Percentiles rank a stretch among this genome's conserved stretches.
phyloP scores from a whole-genome alignment of 495 filamentous ascomycete species.

The Daldinia vernicosa region DNA sequence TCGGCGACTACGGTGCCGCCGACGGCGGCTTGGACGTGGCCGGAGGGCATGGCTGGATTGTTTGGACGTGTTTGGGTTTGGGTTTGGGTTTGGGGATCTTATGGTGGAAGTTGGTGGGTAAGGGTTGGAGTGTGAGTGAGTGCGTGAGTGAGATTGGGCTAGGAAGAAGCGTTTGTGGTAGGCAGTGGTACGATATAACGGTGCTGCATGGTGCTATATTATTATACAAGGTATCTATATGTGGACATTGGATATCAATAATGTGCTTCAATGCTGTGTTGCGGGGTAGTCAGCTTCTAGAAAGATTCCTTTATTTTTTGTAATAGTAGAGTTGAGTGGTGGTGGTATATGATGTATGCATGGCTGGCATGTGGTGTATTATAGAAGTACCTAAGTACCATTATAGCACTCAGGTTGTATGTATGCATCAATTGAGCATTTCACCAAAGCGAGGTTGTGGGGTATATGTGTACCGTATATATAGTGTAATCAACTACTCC shows the following conservation, averaged over 20 bases:
- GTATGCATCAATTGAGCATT: constrained; percentile 3
- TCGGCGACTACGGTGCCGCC: constrained; percentile 68
- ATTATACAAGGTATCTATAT: background rate
- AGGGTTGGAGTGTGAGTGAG: background rate
- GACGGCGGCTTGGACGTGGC: constrained; percentile 66
- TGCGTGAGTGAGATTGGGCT: background rate
- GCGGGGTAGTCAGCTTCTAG: no score
- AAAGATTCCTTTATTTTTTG: background rate
- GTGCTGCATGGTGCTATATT: background rate
- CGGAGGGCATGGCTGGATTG: constrained; percentile 35
- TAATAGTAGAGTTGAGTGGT: background rate
- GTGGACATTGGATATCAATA: background rate
- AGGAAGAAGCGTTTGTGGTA: background rate
- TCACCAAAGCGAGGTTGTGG: background rate
- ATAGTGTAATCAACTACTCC: background rate
- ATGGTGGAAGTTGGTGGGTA: background rate
- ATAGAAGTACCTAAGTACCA: background rate
- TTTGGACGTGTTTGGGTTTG: background rate
- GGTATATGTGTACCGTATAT: background rate
- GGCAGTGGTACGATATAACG: background rate
- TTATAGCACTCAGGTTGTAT: no score
- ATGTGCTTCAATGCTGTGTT: background rate
- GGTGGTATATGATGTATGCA: background rate
- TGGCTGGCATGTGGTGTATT: background rate
- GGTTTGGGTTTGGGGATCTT: background rate